Evolutionary conservation across 352 stramenopile species (phyloP).

Genomic region (Globisporangium spiculum): DNA sequence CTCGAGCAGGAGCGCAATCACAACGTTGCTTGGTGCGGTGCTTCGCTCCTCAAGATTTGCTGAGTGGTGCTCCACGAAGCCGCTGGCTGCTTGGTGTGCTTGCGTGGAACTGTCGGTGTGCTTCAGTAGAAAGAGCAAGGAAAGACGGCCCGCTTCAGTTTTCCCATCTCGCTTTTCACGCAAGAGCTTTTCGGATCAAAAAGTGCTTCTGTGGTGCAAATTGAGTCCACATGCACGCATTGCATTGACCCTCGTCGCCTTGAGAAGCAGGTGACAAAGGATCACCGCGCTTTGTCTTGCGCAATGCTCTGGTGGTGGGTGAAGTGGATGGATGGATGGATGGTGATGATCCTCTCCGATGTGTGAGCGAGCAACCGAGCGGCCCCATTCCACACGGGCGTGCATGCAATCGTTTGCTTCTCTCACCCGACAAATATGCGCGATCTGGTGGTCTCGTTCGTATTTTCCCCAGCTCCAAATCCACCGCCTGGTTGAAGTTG

Average conservation of each 20-base stretch:
- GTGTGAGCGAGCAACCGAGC: neutral
- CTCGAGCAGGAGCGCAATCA: too few relatives aligned
- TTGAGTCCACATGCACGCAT: too few relatives aligned
- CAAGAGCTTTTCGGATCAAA: too few relatives aligned
- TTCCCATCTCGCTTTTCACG: too few relatives aligned
- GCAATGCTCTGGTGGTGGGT: neutral
- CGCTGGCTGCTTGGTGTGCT: neutral
- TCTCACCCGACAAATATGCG: slow-evolving; percentile 1
- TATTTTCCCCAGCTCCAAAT: neutral
- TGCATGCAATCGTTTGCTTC: neutral
- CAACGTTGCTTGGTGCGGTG: too few relatives aligned
- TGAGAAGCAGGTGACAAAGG: too few relatives aligned
- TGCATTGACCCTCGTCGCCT: too few relatives aligned
- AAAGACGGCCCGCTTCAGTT: neutral
- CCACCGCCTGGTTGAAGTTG: slow-evolving; percentile 18
- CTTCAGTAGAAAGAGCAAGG: neutral
- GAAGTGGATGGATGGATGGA: neutral
- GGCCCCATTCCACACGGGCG: neutral
- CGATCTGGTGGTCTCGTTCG: neutral
- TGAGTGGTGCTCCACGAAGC: neutral
- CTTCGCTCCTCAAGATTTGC: neutral
- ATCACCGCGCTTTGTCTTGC: too few relatives aligned
- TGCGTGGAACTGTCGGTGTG: neutral
- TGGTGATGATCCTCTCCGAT: neutral
- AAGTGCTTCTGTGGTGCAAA: too few relatives aligned